Percentiles rank a stretch among this genome's conserved stretches.
phyloP scores from a whole-genome alignment of 2,329 filamentous ascomycete species.

The Hirsutella minnesotensis region DNA sequence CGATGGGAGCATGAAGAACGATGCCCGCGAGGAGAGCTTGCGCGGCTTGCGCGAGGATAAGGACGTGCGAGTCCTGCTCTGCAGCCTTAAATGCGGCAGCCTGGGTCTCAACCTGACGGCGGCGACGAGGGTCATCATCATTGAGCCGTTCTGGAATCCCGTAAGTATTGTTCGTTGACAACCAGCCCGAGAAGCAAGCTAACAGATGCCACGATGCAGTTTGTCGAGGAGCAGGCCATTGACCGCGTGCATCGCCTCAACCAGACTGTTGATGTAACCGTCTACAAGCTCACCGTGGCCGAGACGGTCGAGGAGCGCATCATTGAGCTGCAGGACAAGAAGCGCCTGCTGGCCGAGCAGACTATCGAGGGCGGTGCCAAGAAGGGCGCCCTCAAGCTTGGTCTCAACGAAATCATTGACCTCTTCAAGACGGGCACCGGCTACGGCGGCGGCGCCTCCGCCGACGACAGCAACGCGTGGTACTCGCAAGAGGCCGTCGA shows the following conservation, averaged over 20 bases:
- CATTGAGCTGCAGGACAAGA: slow-evolving; percentile 86
- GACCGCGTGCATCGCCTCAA: slow-evolving; percentile 97
- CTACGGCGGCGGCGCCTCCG: slow-evolving; percentile 13
- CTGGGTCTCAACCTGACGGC: slow-evolving; percentile 90
- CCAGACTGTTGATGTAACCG: slow-evolving; percentile 85
- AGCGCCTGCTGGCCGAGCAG: slow-evolving; percentile 80
- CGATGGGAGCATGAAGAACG: slow-evolving; percentile 90
- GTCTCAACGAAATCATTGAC: slow-evolving; percentile 84
- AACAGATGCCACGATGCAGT: slow-evolving; percentile 35
- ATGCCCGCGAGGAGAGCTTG: slow-evolving; percentile 78
- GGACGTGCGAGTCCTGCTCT: slow-evolving; percentile 71
- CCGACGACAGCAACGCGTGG: neutral
- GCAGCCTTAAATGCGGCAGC: slow-evolving; percentile 87
- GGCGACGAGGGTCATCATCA: slow-evolving; percentile 81
- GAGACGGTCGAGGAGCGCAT: slow-evolving; percentile 89
- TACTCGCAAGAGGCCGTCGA: slow-evolving; percentile 1
- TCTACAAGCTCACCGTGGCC: slow-evolving; percentile 86
- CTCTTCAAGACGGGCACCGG: slow-evolving; percentile 61
- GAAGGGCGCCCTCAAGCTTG: slow-evolving; percentile 67
- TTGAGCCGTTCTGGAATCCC: slow-evolving; percentile 98
- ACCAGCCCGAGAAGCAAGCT: neutral
- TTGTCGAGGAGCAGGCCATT: slow-evolving; percentile 97
- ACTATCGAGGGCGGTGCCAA: slow-evolving; percentile 75
- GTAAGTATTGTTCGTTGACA: slow-evolving; percentile 38
- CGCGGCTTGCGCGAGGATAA: slow-evolving; percentile 63